phyloP scores from a whole-genome alignment of 495 filamentous ascomycete genomes.

The Penicillium roqueforti region DNA sequence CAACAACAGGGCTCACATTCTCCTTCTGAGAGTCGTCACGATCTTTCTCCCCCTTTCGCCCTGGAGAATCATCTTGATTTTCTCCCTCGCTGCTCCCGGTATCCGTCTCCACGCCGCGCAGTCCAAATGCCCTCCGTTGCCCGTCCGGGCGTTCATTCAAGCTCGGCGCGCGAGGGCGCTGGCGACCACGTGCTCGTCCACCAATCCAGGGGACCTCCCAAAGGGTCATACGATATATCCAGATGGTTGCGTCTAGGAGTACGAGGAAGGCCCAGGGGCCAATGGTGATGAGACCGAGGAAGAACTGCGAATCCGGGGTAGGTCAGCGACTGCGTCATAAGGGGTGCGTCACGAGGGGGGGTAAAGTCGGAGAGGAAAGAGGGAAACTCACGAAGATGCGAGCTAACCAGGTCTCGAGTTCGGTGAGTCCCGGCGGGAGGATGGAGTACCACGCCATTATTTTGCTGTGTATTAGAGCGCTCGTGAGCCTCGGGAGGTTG shows the following conservation, averaged over 20 bases:
- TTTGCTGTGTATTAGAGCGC: background rate
- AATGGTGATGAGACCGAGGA: constrained; percentile 61
- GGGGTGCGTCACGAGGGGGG: no score
- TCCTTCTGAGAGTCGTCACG: constrained; percentile 2
- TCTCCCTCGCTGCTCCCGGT: background rate
- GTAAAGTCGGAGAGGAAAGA: background rate
- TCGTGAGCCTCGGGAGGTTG: constrained; percentile 1
- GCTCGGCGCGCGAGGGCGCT: constrained; percentile 60
- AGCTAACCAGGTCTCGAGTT: constrained; percentile 60
- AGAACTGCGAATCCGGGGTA: constrained; percentile 42
- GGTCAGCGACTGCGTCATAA: constrained; percentile 5
- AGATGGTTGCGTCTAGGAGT: constrained; percentile 64
- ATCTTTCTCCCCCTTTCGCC: background rate
- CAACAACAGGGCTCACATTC: constrained; percentile 10
- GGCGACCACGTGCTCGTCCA: constrained; percentile 58
- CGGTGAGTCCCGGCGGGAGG: constrained; percentile 51
- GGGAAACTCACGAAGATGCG: constrained; percentile 56
- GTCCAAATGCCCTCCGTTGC: constrained; percentile 46
- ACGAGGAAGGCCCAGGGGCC: constrained; percentile 63
- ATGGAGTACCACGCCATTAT: constrained; percentile 70
- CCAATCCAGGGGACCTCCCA: constrained; percentile 61
- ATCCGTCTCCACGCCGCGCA: constrained; percentile 27
- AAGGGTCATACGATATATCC: constrained; percentile 53
- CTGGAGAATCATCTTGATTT: background rate
- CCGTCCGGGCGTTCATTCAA: constrained; percentile 58